A percentile compares a stretch with the other conserved stretches of the same genome.
Evolutionary conservation across 805 yeast genomes (phyloP).

Genomic region (Starmerella apicola): DNA sequence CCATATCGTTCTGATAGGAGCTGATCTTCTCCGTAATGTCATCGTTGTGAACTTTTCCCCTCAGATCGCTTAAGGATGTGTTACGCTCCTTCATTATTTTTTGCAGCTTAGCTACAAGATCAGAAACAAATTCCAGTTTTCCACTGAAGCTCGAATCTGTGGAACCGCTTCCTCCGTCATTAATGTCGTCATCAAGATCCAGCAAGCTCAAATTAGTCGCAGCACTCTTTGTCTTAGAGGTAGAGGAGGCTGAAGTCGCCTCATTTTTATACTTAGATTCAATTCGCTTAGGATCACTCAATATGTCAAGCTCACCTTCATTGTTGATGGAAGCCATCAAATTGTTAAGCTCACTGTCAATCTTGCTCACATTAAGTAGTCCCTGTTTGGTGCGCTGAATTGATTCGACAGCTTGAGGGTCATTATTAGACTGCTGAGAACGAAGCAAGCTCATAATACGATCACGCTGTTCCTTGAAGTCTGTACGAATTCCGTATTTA

Average conservation of each 20-base stretch:
- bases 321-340: slow-evolving; percentile 32
- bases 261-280: slow-evolving; percentile 1
- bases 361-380: slow-evolving; percentile 29
- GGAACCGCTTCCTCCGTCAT: slow-evolving; percentile 16
- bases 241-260: slow-evolving; percentile 1
- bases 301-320: slow-evolving; percentile 31
- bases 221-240: neutral
- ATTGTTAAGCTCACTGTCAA: slow-evolving; percentile 42
- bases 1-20: slow-evolving; percentile 39
- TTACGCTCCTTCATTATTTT: slow-evolving; percentile 52
- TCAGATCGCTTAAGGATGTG: slow-evolving; percentile 50
- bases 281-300: slow-evolving; percentile 34
- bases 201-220: neutral
- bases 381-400: slow-evolving; percentile 24
- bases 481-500: slow-evolving; percentile 1
- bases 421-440: slow-evolving; percentile 2
- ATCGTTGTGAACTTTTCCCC: slow-evolving; percentile 56
- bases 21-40: slow-evolving; percentile 71
- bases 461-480: slow-evolving; percentile 22
- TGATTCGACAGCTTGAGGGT: slow-evolving; percentile 10
- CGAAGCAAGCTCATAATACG: slow-evolving; percentile 24
- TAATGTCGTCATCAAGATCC: slow-evolving; percentile 1
- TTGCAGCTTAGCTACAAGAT: slow-evolving; percentile 47
- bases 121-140: slow-evolving; percentile 41
- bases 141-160: slow-evolving; percentile 21